phyloP scores from a whole-genome alignment of 768 basidiomycete genomes.

The Mycena filopes region DNA sequence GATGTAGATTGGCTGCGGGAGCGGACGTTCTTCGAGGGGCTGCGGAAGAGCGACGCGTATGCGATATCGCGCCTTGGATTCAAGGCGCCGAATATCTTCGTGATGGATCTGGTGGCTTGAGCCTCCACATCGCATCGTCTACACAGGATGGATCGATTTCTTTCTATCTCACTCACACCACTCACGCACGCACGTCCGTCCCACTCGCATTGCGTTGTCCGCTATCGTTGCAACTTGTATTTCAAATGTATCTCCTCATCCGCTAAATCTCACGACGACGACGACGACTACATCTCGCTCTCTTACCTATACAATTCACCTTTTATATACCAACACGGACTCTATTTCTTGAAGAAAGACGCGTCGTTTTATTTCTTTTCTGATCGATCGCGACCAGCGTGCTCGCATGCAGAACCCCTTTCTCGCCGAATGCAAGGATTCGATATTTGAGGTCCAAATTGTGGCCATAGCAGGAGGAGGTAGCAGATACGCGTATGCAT shows the following conservation, averaged over 20 bases:
- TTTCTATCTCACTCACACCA: constrained; percentile 12
- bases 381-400: too few relatives aligned
- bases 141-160: constrained; percentile 19
- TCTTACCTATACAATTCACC: not conserved
- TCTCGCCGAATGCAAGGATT: too few relatives aligned
- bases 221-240: constrained; percentile 22
- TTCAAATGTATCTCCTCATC: not conserved
- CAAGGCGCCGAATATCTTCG: constrained; percentile 81
- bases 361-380: too few relatives aligned
- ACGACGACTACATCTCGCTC: not conserved
- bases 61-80: constrained; percentile 72
- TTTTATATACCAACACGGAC: not conserved
- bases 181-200: not conserved
- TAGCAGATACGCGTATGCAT: too few relatives aligned
- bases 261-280: constrained; percentile 17
- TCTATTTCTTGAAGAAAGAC: too few relatives aligned
- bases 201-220: too few relatives aligned
- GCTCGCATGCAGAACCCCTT: too few relatives aligned
- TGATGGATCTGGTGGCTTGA: constrained; percentile 67
- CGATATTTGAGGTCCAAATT: too few relatives aligned
- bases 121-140: constrained; percentile 20
- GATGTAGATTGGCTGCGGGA: constrained; percentile 81
- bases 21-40: constrained; percentile 72
- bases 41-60: constrained; percentile 71
- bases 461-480: too few relatives aligned